Evolutionary conservation across 2,329 filamentous ascomycete species (phyloP).

Genomic region (Fusarium equiseti): DNA sequence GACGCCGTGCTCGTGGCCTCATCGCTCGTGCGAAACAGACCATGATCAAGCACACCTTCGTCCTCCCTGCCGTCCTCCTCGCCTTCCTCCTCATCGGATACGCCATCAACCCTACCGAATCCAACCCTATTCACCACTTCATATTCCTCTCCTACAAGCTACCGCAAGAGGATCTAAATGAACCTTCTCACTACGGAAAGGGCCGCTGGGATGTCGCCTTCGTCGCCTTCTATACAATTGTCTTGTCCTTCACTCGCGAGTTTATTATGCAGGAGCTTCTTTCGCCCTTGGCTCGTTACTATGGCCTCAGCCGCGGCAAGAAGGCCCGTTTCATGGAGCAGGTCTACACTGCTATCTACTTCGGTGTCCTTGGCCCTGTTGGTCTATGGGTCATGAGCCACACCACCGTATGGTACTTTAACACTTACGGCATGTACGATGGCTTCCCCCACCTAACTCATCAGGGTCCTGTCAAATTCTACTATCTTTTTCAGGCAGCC

Average conservation of each 20-base stretch:
- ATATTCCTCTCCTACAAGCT: slow-evolving; percentile 92
- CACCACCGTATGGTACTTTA: slow-evolving; percentile 97
- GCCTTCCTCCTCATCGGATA: slow-evolving; percentile 74
- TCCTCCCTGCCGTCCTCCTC: slow-evolving; percentile 76
- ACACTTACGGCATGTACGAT: slow-evolving; percentile 91
- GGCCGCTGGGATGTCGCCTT: slow-evolving; percentile 89
- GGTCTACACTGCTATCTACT: slow-evolving; percentile 93
- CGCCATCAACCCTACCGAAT: slow-evolving; percentile 78
- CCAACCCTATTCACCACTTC: slow-evolving; percentile 83
- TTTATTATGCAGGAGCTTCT: slow-evolving; percentile 95
- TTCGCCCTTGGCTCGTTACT: slow-evolving; percentile 77
- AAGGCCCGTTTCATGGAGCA: slow-evolving; percentile 96
- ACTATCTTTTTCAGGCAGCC: slow-evolving; percentile 92
- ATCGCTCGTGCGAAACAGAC: slow-evolving; percentile 63
- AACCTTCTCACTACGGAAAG: slow-evolving; percentile 82
- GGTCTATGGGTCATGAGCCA: slow-evolving; percentile 91
- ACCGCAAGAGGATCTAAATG: slow-evolving; percentile 58
- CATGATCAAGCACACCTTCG: slow-evolving; percentile 71
- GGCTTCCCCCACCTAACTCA: slow-evolving; percentile 86
- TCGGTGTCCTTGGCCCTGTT: slow-evolving; percentile 82
- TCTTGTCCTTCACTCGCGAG: slow-evolving; percentile 93
- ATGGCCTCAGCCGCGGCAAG: slow-evolving; percentile 81
- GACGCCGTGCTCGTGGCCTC: slow-evolving; percentile 66
- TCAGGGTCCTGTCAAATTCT: slow-evolving; percentile 87
- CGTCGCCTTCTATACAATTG: slow-evolving; percentile 87